Conservation (phyloP, 768 basidiomycete species). For the Tricholoma matsutake region DNA sequence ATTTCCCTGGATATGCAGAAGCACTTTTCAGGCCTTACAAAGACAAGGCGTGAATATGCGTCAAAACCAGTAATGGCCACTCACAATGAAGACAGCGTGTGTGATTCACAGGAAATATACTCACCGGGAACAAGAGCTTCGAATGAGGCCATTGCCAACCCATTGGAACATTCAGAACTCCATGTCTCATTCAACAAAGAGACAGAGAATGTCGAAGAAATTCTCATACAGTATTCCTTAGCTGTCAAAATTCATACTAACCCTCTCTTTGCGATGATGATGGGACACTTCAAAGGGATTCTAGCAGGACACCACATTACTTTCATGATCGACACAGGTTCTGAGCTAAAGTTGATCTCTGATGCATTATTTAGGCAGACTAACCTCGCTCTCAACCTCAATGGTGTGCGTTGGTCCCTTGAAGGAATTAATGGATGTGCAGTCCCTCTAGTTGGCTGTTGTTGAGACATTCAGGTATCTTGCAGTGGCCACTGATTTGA, state of each 20-base stretch:
- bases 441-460: constrained; percentile 14
- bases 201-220: not conserved
- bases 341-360: not conserved
- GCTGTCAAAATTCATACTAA: not conserved
- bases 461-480: constrained; percentile 3
- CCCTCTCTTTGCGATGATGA: not conserved
- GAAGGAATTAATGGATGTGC: constrained; percentile 21
- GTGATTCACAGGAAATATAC: no score
- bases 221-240: not conserved
- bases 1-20: not conserved
- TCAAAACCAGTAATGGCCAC: not conserved
- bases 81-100: no score
- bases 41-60: not conserved
- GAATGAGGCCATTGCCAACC: no score
- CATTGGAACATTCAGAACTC: no score
- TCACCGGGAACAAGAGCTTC: no score
- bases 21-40: not conserved
- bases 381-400: no score
- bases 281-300: not conserved
- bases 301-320: not conserved
- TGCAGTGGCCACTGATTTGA: not conserved
- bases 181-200: not conserved
- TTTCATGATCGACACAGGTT: not conserved
- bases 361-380: no score
- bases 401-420: constrained; percentile 14